These are phyloP conservation scores for Trichophyton simii DNA, from an alignment of 2,329 filamentous ascomycete genomes.

Conservation along the genomic window DNA sequence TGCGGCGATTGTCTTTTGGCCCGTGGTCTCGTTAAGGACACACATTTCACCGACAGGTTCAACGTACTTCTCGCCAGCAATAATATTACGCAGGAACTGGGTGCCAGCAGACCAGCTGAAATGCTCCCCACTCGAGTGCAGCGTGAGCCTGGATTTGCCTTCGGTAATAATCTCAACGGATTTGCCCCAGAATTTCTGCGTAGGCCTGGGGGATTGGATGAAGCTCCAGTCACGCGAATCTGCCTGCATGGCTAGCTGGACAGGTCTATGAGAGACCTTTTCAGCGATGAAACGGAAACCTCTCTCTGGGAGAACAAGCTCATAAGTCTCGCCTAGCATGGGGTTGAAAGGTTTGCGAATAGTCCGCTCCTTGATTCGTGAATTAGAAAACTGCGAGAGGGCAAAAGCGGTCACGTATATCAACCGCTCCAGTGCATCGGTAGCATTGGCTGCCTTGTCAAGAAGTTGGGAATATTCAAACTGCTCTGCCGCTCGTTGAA, in stretches of 20 bases:
- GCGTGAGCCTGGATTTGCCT: slow-evolving; percentile 64
- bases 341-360: slow-evolving; percentile 97
- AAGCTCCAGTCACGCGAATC: slow-evolving; percentile 78
- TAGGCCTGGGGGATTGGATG: slow-evolving; percentile 72
- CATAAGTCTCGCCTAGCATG: slow-evolving; percentile 88
- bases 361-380: slow-evolving; percentile 74
- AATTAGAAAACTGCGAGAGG: slow-evolving; percentile 69
- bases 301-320: slow-evolving; percentile 74
- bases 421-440: slow-evolving; percentile 56
- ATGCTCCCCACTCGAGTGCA: slow-evolving; percentile 64
- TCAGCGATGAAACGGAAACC: slow-evolving; percentile 89
- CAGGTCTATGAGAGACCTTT: slow-evolving; percentile 85
- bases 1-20: slow-evolving; percentile 70
- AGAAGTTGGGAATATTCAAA: slow-evolving; percentile 81
- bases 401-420: slow-evolving; percentile 84
- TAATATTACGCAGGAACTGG: slow-evolving; percentile 86
- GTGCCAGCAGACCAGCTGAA: slow-evolving; percentile 85
- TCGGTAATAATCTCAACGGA: slow-evolving; percentile 89
- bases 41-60: slow-evolving; percentile 88
- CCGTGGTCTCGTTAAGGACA: slow-evolving; percentile 69
- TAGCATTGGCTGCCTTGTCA: slow-evolving; percentile 52
- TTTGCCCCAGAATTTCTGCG: slow-evolving; percentile 98
- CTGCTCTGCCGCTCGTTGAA: slow-evolving; percentile 82
- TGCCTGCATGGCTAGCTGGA: slow-evolving; percentile 85
- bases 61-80: slow-evolving; percentile 95